A percentile compares a stretch with the other conserved stretches of the same genome.
These are phyloP conservation scores for Globisporangium okanoganense DNA, from an alignment of 352 stramenopile species.

Conservation along the genomic window DNA sequence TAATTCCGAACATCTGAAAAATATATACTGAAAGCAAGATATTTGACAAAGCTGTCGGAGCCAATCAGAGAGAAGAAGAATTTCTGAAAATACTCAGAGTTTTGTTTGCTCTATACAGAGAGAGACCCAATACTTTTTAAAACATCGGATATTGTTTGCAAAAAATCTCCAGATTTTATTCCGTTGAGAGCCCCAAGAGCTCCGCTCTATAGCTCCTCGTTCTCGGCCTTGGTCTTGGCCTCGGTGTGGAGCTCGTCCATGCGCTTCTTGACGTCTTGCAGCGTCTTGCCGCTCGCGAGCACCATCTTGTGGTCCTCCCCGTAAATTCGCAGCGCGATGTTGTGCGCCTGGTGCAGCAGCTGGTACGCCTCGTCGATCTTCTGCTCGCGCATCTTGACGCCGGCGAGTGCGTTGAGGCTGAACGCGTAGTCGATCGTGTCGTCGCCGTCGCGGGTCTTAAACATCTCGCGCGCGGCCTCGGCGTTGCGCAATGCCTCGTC, in stretches of 20 bases:
- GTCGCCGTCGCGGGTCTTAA: conserved; percentile 61
- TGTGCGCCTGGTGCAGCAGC: conserved; percentile 61
- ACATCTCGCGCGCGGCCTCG: conserved; percentile 45
- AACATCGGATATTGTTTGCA: background rate
- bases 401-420: conserved; percentile 74
- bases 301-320: conserved; percentile 62
- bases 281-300: conserved; percentile 50
- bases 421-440: conserved; percentile 71
- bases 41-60: no score
- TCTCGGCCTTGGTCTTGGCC: conserved; percentile 1
- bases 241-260: conserved; percentile 32
- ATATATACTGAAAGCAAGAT: no score
- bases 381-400: conserved; percentile 67
- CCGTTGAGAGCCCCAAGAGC: background rate
- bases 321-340: conserved; percentile 64
- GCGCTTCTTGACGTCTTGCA: conserved; percentile 58
- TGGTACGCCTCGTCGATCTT: conserved; percentile 51
- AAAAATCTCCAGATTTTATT: background rate
- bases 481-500: conserved; percentile 34
- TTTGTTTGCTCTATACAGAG: no score
- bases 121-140: background rate
- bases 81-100: no score
- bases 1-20: no score
- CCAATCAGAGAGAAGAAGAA: no score
- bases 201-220: conserved; percentile 14